phyloP scores from a whole-genome alignment of 2,329 filamentous ascomycete genomes.

The Fonsecaea monophora region DNA sequence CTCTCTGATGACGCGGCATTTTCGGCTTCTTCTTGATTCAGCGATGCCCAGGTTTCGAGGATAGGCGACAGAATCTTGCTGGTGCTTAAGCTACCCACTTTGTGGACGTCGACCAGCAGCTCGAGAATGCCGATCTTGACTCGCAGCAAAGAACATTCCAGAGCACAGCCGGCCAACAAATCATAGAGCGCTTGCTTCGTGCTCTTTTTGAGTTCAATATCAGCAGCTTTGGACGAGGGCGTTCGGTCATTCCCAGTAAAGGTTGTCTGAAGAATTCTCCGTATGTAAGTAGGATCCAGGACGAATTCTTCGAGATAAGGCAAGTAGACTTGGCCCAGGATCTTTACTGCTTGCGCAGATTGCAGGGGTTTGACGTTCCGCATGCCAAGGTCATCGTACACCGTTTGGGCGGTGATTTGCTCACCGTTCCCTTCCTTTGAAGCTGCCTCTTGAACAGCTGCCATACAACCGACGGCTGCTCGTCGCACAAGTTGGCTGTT shows the following conservation, averaged over 20 bases:
- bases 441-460: conserved; percentile 62
- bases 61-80: conserved; percentile 78
- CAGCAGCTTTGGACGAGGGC: conserved; percentile 46
- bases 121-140: conserved; percentile 76
- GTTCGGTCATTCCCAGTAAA: conserved; percentile 60
- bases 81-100: conserved; percentile 74
- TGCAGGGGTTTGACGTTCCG: conserved; percentile 27
- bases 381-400: conserved; percentile 29
- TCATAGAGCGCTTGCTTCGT: conserved; percentile 69
- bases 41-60: conserved; percentile 70
- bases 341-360: conserved; percentile 51
- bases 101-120: conserved; percentile 73
- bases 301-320: conserved; percentile 84
- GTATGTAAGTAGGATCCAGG: conserved; percentile 75
- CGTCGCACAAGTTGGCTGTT: conserved; percentile 76
- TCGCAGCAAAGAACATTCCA: conserved; percentile 69
- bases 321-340: conserved; percentile 72
- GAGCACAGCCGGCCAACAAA: conserved; percentile 76
- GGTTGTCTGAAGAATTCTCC: conserved; percentile 65
- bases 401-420: conserved; percentile 1
- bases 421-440: conserved; percentile 50
- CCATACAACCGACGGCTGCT: conserved; percentile 72
- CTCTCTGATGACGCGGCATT: conserved; percentile 59
- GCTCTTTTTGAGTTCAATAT: conserved; percentile 66
- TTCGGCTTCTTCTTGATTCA: conserved; percentile 60